phyloP scores from a whole-genome alignment of 2,329 filamentous ascomycete species.

The Arthrobotrys conoides region DNA sequence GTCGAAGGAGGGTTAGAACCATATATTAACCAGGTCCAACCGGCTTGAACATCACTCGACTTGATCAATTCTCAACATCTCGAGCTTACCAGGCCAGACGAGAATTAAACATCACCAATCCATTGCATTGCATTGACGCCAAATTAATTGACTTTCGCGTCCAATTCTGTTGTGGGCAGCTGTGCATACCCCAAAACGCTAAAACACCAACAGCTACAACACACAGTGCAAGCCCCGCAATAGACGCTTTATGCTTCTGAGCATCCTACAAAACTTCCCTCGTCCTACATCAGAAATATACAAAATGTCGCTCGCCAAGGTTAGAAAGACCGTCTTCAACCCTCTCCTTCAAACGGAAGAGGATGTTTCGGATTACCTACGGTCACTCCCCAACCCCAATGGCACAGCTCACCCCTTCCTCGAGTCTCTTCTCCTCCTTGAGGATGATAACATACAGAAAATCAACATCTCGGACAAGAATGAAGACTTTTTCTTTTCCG shows the following conservation, averaged over 20 bases:
- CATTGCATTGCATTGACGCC: too few relatives aligned
- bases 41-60: too few relatives aligned
- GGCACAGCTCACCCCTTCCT: slow-evolving; percentile 64
- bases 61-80: too few relatives aligned
- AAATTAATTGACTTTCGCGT: too few relatives aligned
- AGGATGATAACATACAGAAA: slow-evolving; percentile 59
- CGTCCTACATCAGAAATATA: background rate
- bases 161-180: background rate
- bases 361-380: slow-evolving; percentile 61
- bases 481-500: slow-evolving; percentile 64
- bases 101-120: too few relatives aligned
- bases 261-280: background rate
- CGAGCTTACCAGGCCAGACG: too few relatives aligned
- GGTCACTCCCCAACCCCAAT: slow-evolving; percentile 57
- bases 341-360: slow-evolving; percentile 63
- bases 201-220: slow-evolving; percentile 23
- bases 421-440: slow-evolving; percentile 60
- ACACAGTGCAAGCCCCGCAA: slow-evolving; percentile 20
- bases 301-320: slow-evolving; percentile 48
- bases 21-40: too few relatives aligned
- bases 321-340: slow-evolving; percentile 64
- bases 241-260: background rate
- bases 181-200: background rate
- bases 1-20: too few relatives aligned
- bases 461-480: slow-evolving; percentile 64